phyloP scores from a whole-genome alignment of 2,329 filamentous ascomycete species.

The Colletotrichum australisinense region DNA sequence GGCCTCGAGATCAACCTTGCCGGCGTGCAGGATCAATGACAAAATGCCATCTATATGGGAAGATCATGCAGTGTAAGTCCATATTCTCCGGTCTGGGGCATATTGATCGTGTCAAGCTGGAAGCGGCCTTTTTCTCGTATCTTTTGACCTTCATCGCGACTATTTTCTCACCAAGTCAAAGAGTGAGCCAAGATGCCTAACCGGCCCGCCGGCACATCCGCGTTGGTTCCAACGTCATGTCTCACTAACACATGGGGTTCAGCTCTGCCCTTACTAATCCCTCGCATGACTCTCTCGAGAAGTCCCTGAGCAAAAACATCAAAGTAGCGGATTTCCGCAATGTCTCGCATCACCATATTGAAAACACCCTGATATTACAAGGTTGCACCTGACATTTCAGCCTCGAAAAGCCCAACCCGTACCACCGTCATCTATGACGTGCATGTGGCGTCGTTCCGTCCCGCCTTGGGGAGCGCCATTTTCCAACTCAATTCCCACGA shows the following conservation, averaged over 20 bases:
- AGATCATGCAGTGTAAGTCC: background rate
- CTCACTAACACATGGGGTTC: background rate
- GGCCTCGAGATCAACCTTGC: constrained; percentile 8
- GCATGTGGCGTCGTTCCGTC: constrained; percentile 10
- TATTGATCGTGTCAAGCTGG: background rate
- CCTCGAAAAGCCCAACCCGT: background rate
- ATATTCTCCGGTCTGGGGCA: background rate
- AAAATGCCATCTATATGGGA: background rate
- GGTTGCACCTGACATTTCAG: constrained; percentile 1
- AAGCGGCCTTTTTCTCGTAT: background rate
- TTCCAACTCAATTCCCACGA: background rate
- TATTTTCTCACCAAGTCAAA: background rate
- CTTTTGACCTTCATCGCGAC: background rate
- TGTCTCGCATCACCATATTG: constrained; percentile 6
- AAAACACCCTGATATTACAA: background rate
- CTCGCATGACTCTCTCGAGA: background rate
- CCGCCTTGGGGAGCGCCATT: background rate
- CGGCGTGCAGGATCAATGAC: background rate
- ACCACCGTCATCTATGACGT: constrained; percentile 12
- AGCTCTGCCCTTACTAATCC: background rate
- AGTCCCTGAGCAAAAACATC: background rate
- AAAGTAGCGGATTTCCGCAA: constrained; percentile 5
- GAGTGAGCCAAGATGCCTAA: constrained; percentile 10
- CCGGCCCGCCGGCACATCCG: constrained; percentile 6
- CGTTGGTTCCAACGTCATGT: constrained; percentile 26